A percentile compares a stretch with the other conserved stretches of the same genome.
phyloP scores from a whole-genome alignment of 2,329 filamentous ascomycete species.

The Capronia americana region DNA sequence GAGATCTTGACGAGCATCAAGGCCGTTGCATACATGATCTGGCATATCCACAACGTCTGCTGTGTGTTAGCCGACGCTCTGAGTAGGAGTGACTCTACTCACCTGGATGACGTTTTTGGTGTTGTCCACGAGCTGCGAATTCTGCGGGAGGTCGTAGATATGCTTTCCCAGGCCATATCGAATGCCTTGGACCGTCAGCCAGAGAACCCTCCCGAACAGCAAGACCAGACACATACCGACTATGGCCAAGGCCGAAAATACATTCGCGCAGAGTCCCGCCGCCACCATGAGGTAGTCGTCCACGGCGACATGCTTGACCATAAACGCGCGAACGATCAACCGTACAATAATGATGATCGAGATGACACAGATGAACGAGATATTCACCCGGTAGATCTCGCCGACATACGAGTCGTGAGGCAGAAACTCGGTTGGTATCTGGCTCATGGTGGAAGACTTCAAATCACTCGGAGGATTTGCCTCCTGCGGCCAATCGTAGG shows the following conservation, averaged over 20 bases:
- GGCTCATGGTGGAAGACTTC: constrained; percentile 26
- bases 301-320: constrained; percentile 36
- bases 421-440: constrained; percentile 24
- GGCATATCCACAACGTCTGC: constrained; percentile 55
- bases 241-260: constrained; percentile 36
- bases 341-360: constrained; percentile 31
- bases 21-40: constrained; percentile 56
- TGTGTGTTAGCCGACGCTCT: constrained; percentile 12
- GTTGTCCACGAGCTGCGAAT: constrained; percentile 31
- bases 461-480: neutral
- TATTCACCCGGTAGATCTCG: constrained; percentile 34
- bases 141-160: constrained; percentile 40
- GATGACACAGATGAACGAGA: constrained; percentile 35
- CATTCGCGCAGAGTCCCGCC: constrained; percentile 33
- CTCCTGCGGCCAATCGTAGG: constrained; percentile 8
- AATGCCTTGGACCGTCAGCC: constrained; percentile 24
- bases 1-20: constrained; percentile 47
- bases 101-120: constrained; percentile 39
- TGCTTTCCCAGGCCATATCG: constrained; percentile 45
- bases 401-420: constrained; percentile 34
- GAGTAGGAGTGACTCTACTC: constrained; percentile 14
- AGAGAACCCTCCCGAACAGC: neutral
- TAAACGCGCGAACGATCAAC: constrained; percentile 33
- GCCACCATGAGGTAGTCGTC: constrained; percentile 38
- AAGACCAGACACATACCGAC: constrained; percentile 28